Evolutionary conservation across 208 protist genomes (phyloP).

Genomic region (Leishmania tarentolae): DNA sequence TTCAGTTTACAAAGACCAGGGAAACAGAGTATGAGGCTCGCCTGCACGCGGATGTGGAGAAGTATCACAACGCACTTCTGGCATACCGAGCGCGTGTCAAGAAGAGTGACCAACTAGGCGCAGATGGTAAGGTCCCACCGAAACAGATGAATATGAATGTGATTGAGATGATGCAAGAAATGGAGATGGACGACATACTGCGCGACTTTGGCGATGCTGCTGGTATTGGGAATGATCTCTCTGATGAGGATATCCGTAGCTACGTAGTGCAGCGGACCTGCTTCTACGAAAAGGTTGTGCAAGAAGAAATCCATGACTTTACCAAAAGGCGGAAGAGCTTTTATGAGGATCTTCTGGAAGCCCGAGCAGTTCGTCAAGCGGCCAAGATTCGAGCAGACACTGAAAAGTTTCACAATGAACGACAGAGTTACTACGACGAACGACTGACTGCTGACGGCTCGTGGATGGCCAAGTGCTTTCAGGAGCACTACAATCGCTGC

Average conservation of each 20-base stretch:
- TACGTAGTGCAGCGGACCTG: constrained; percentile 47
- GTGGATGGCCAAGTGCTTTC: constrained; percentile 49
- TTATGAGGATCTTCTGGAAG: constrained; percentile 58
- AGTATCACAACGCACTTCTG: constrained; percentile 46
- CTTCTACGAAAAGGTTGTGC: constrained; percentile 52
- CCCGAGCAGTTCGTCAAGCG: constrained; percentile 41
- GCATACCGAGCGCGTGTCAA: constrained; percentile 28
- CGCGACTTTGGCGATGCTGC: constrained; percentile 37
- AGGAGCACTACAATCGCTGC: constrained; percentile 59
- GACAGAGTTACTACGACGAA: constrained; percentile 42
- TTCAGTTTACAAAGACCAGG: constrained; percentile 35
- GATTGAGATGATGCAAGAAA: constrained; percentile 19
- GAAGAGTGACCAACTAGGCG: neutral
- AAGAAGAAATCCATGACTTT: constrained; percentile 44
- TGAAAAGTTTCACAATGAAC: constrained; percentile 35
- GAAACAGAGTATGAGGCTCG: constrained; percentile 43
- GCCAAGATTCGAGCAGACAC: constrained; percentile 51
- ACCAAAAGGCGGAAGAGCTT: constrained; percentile 38
- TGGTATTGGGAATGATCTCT: constrained; percentile 39
- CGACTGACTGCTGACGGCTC: constrained; percentile 32
- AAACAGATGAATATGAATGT: constrained; percentile 38
- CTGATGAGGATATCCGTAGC: constrained; percentile 43
- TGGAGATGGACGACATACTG: constrained; percentile 33
- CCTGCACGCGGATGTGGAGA: constrained; percentile 37
- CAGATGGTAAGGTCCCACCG: constrained; percentile 4